Conservation (phyloP, 331 rosid genomes). For the Malus hybrid region DNA sequence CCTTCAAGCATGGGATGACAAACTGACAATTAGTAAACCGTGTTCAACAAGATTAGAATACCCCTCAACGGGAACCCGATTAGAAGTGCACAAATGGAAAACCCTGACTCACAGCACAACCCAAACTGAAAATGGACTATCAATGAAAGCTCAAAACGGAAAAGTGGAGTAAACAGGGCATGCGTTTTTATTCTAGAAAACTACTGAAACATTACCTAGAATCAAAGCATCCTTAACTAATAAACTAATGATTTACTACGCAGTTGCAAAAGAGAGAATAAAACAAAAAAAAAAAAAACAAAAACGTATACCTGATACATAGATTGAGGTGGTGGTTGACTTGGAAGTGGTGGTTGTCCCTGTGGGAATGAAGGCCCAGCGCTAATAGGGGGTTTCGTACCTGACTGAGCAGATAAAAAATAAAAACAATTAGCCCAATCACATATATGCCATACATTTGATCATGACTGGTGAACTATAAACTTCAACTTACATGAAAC, state of each 20-base stretch:
- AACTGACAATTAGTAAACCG: background rate
- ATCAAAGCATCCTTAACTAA: background rate
- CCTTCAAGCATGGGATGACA: background rate
- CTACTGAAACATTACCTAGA: background rate
- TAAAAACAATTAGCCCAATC: background rate
- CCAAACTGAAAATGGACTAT: background rate
- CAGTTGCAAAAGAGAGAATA: background rate
- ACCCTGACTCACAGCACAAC: background rate
- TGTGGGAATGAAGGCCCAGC: conserved; percentile 61
- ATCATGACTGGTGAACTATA: background rate
- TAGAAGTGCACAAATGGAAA: background rate
- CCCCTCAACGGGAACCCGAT: background rate
- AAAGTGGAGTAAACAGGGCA: background rate
- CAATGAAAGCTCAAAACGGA: background rate
- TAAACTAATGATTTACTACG: background rate
- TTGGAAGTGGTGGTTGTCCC: conserved; percentile 51
- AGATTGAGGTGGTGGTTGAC: conserved; percentile 64
- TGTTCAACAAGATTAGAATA: background rate
- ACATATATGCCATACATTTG: background rate
- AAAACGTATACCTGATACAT: conserved; percentile 58
- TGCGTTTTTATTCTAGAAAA: background rate
- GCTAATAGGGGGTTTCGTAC: conserved; percentile 57
- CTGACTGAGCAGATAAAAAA: conserved; percentile 48
- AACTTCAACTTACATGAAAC: conserved; percentile 71
- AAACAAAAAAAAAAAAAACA: no score